phyloP scores from a whole-genome alignment of 129 eudicot genomes.

The Gnaphalium uliginosum region DNA sequence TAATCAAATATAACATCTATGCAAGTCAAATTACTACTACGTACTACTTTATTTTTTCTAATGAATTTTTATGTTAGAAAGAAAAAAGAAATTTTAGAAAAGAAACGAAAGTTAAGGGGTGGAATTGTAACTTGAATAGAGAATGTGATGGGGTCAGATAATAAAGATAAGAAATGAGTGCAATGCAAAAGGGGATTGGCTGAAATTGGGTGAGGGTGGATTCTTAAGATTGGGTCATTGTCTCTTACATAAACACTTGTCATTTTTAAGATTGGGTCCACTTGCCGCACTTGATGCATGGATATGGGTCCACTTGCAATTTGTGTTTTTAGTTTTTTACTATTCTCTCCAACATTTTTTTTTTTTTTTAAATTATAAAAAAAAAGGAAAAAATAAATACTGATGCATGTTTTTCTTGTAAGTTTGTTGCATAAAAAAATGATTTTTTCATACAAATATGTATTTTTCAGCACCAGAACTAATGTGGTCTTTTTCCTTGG shows the following conservation, averaged over 20 bases:
- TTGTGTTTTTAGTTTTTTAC: neutral
- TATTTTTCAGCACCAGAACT: no score
- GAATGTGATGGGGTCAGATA: conserved; percentile 28
- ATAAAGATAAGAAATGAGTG: conserved; percentile 38
- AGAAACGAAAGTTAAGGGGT: neutral
- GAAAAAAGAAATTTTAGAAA: neutral
- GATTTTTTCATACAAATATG: no score
- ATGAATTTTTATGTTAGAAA: neutral
- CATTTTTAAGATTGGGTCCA: conserved; percentile 27
- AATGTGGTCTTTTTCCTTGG: no score
- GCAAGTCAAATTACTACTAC: no score
- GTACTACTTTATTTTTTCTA: no score
- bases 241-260: neutral
- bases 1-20: no score
- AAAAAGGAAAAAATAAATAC: no score
- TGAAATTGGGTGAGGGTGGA: conserved; percentile 32
- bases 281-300: neutral
- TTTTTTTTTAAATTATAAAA: no score
- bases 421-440: no score
- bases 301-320: neutral
- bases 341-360: no score
- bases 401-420: no score
- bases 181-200: conserved; percentile 22
- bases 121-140: neutral
- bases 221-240: conserved; percentile 7